These are phyloP conservation scores for Metschnikowia baotianmanensis DNA, from an alignment of 805 yeast genomes.

Conservation along the genomic window DNA sequence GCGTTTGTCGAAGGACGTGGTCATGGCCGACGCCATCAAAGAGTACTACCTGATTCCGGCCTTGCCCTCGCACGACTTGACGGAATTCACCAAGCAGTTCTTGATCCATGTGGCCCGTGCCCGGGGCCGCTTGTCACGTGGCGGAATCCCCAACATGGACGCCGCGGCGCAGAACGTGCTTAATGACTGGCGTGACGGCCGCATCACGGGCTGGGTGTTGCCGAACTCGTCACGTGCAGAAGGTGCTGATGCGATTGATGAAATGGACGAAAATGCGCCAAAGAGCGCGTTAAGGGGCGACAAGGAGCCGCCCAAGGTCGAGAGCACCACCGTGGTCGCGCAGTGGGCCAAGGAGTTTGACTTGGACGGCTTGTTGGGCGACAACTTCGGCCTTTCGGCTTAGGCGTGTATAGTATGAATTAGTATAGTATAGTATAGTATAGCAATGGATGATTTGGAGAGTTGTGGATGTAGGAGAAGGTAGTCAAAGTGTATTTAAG, in stretches of 20 bases:
- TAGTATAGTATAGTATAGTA: too few relatives aligned
- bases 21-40: slow-evolving; percentile 75
- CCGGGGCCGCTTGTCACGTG: slow-evolving; percentile 87
- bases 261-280: slow-evolving; percentile 31
- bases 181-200: slow-evolving; percentile 97
- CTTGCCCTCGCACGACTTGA: slow-evolving; percentile 64
- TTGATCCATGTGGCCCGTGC: slow-evolving; percentile 90
- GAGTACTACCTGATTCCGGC: slow-evolving; percentile 77
- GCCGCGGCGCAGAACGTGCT: slow-evolving; percentile 81
- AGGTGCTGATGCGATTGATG: slow-evolving; percentile 33
- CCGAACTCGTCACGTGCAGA: slow-evolving; percentile 57
- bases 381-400: slow-evolving; percentile 35
- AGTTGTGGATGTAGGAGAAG: background rate
- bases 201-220: slow-evolving; percentile 85
- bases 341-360: slow-evolving; percentile 95
- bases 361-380: slow-evolving; percentile 72
- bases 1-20: slow-evolving; percentile 67
- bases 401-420: slow-evolving; percentile 4
- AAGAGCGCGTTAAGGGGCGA: slow-evolving; percentile 42
- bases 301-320: slow-evolving; percentile 48
- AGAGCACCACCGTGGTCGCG: slow-evolving; percentile 75
- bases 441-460: too few relatives aligned
- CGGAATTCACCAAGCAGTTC: slow-evolving; percentile 80
- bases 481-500: background rate
- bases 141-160: slow-evolving; percentile 88